These are phyloP conservation scores for Alternaria novae-zelandiae DNA, from an alignment of 2,329 filamentous ascomycete genomes.

Conservation along the genomic window DNA sequence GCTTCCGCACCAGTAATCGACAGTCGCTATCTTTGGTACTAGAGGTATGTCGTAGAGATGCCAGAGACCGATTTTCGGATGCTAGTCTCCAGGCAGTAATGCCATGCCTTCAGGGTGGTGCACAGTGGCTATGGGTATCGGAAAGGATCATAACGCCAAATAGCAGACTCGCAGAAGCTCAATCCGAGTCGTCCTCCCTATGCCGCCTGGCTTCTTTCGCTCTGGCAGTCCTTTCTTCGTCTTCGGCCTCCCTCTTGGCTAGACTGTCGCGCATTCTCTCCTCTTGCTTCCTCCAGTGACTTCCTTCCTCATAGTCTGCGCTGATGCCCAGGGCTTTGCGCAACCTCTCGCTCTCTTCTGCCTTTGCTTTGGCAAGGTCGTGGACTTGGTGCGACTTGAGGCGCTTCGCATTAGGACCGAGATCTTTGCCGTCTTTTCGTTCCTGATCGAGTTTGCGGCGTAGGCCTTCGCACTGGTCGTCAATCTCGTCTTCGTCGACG, in stretches of 20 bases:
- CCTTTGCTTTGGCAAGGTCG: conserved; percentile 94
- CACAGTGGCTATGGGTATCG: conserved; percentile 1
- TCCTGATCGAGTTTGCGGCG: conserved; percentile 65
- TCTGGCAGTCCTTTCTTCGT: conserved; percentile 34
- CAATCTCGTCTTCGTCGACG: conserved; percentile 89
- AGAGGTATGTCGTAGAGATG: not conserved
- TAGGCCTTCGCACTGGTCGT: conserved; percentile 72
- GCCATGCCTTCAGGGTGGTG: not conserved
- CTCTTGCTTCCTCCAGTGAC: conserved; percentile 85
- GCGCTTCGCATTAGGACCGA: conserved; percentile 55
- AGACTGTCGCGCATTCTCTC: conserved; percentile 63
- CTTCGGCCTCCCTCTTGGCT: conserved; percentile 49
- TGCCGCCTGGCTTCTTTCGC: conserved; percentile 34
- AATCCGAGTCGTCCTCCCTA: conserved; percentile 38
- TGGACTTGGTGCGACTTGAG: conserved; percentile 95
- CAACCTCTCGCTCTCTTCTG: conserved; percentile 89
- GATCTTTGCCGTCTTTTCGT: conserved; percentile 47
- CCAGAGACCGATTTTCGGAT: not conserved
- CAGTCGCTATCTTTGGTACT: not conserved
- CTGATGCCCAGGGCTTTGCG: conserved; percentile 86
- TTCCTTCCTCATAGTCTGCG: conserved; percentile 83
- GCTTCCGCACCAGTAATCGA: not conserved
- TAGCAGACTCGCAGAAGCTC: conserved; percentile 2
- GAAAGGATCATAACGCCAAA: not conserved
- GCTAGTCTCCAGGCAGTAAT: not conserved